Conservation (phyloP, 2,329 filamentous ascomycete species). For the Lasiodiplodia sp. region DNA sequence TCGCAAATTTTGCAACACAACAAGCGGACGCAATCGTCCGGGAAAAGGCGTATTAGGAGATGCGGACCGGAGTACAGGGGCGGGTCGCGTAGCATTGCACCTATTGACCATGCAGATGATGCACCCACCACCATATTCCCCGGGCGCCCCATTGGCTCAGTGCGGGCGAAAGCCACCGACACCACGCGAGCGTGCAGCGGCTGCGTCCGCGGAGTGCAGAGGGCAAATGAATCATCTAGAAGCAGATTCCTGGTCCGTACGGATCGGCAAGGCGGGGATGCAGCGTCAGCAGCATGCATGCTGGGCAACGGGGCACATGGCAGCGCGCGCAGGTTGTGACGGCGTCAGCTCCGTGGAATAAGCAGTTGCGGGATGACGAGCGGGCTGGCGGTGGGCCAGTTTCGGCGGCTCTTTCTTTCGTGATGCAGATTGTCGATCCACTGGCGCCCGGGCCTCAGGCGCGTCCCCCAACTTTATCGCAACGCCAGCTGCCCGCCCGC, state of each 20-base stretch:
- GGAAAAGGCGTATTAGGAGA: neutral
- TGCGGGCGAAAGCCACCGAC: neutral
- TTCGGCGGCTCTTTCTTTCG: slow-evolving; percentile 5
- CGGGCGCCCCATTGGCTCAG: neutral
- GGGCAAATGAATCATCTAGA: neutral
- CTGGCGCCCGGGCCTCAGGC: neutral
- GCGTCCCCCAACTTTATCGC: slow-evolving; percentile 27
- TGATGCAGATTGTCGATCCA: neutral
- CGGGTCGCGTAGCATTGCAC: neutral
- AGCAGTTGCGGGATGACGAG: neutral
- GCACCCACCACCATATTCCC: neutral
- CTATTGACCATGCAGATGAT: neutral
- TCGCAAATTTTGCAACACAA: neutral
- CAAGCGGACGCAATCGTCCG: neutral
- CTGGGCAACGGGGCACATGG: neutral
- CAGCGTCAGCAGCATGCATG: slow-evolving; percentile 16
- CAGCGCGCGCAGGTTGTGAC: neutral
- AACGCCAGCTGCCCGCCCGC: slow-evolving; percentile 2
- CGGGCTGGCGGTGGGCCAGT: slow-evolving; percentile 1
- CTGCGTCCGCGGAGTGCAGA: neutral
- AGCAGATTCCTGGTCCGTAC: neutral
- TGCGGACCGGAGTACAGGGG: neutral
- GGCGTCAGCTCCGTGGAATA: slow-evolving; percentile 14
- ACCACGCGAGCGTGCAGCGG: slow-evolving; percentile 2
- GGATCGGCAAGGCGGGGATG: neutral